Evolutionary conservation across 2,329 filamentous ascomycete genomes (phyloP), one percentile per base, ranked within the genome.

Genomic region (Sarocladiaceae sp.): DNA sequence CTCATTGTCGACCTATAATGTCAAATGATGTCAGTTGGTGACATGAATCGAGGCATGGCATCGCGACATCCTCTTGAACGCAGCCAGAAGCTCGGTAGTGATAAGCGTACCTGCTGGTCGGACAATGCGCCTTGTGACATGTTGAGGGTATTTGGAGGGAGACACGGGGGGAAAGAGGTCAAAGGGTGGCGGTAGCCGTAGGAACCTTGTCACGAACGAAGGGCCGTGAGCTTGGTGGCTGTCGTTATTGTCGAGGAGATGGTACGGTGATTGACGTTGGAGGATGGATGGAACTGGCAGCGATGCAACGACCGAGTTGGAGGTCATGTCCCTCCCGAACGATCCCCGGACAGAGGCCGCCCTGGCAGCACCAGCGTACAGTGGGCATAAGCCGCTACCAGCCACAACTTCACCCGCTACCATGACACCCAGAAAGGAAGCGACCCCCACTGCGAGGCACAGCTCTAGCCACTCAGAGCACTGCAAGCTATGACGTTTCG

Each of bases 71-170:
- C 50, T 45, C 51, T 46, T 45, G 43, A 48, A 48, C 20, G 51
- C 40, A 50, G 37, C 6, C 19, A 10, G n/a, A 41, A 11, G 23
- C 23, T 18, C 18, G 10, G 32, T n/a, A 16, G 15, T 26, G 20
- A 31, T 31, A 40, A 18, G 56, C 65, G 61, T 80, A 93, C 88
- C 84, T 95, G 89, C 73, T 95, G 89, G 79, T 96, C 90, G 72
- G 90, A 95, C 72, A 97, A 85, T 67, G 88, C 86, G 83, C 95
- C 89, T 76, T 89, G 85, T 70, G 89, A 93, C 89, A 95, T 95
- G 66, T 68, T 84, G 76, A 66, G 62, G 65, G 65, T 53, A 48
- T 50, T 46, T 53, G 46, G 48, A 47, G 48, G 39, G 45, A 45
- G 42, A 39, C 41, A 44, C 45, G 31, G 31, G 44, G 18, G 27